Evolutionary conservation across 768 basidiomycete genomes (phyloP), one percentile per base, ranked within the genome.

Genomic region (Panaeolus cyanescens): DNA sequence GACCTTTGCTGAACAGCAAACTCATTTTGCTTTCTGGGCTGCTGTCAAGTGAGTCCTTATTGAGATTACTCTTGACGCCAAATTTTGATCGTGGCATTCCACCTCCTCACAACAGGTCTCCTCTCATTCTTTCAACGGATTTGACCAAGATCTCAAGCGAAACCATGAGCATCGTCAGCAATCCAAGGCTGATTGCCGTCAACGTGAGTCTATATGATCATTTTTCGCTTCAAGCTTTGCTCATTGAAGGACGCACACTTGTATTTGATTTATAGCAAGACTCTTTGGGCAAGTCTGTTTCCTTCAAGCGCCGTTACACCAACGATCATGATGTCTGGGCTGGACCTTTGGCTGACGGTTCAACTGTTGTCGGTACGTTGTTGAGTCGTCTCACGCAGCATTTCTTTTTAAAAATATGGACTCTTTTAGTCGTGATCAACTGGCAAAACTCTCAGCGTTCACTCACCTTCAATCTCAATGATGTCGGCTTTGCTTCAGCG

Each of bases 11-110:
- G 80, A 83, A 55, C 79, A 80, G 56, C 75, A 80, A 56, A 78
- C 76, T 5, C 79, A 85, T 60, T 83, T 85, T 45, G 78, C 79
- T 1, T 80, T 85, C 54, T 85, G 83, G 83, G 82, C 82, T 3
- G 79, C 83, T 17, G 75, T 75, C 8, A 85, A 85, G 77, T 79
- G 39, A 30, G 68, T 65, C 32, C 5, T 39, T 8, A 6, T 28
- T 50, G 15, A 8, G 2, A 28, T 13, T 50, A 3, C 25, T 50
- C 22, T 13, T 50, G 13, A 20, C 12, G 7, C n/a, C 8, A 17
- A 7, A 42, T 20, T 42, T 22, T 42, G 19, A 31, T 42, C 32
- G 22, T 13, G 22, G 34, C 31, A 54, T 15, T 37, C 28, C 20
- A 36, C 32, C 42, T 19, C 22, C 45, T 22, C 12, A 50, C 25